Percentiles rank a stretch among this genome's conserved stretches.
phyloP scores from a whole-genome alignment of 768 basidiomycete genomes.

The Chalciporus chontae region DNA sequence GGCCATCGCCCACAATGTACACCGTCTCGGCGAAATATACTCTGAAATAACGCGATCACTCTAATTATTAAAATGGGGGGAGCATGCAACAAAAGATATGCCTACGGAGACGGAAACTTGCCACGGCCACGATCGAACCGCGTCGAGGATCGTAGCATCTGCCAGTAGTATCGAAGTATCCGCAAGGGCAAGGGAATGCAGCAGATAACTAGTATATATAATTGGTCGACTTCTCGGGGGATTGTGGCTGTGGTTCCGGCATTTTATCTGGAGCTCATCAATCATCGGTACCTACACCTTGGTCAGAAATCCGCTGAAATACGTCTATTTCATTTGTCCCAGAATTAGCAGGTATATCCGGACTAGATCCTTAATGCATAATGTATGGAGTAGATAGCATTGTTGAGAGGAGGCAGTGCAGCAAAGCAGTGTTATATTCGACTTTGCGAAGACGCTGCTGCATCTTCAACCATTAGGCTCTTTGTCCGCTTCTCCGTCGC shows the following conservation, averaged over 20 bases:
- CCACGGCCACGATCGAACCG: too few relatives aligned
- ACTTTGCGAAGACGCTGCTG: slow-evolving; percentile 2
- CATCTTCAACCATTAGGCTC: slow-evolving; percentile 28
- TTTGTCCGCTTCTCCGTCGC: slow-evolving; percentile 39
- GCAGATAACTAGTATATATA: too few relatives aligned
- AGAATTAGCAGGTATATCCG: slow-evolving; percentile 4
- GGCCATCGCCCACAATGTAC: slow-evolving; percentile 5
- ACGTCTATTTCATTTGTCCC: neutral
- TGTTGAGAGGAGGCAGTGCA: neutral
- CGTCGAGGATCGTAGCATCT: too few relatives aligned
- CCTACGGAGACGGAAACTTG: too few relatives aligned
- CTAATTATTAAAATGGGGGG: neutral
- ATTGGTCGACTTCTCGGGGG: too few relatives aligned
- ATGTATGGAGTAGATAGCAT: neutral
- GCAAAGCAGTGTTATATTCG: slow-evolving; percentile 1
- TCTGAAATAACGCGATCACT: neutral
- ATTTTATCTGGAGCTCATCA: too few relatives aligned
- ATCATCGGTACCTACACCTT: too few relatives aligned
- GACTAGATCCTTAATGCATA: neutral
- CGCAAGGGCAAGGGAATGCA: too few relatives aligned
- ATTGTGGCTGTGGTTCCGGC: too few relatives aligned
- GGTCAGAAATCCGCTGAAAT: too few relatives aligned
- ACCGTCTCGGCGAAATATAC: neutral
- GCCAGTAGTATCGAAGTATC: too few relatives aligned
- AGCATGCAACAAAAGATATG: neutral